Percentiles rank a stretch among this genome's conserved stretches.
Conservation (phyloP, 2,329 filamentous ascomycete species). For the Scleromitrula shiraiana region DNA sequence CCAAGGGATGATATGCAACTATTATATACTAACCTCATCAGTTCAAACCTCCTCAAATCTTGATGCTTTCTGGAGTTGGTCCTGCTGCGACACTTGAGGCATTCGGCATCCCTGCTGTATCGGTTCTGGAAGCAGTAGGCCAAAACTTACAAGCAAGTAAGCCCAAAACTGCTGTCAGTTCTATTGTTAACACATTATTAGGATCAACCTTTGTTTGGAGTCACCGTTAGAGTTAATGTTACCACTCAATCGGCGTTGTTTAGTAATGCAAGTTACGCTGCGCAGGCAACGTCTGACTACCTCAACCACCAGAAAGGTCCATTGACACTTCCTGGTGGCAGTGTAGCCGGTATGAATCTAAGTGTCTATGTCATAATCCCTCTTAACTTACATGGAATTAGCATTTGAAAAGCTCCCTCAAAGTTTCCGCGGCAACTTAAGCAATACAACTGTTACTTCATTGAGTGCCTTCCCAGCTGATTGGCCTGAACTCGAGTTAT, state of each 20-base stretch:
- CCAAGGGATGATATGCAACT: neutral
- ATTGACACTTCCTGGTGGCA: neutral
- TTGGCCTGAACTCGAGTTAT: constrained; percentile 10
- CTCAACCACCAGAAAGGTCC: neutral
- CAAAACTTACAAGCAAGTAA: constrained; percentile 36
- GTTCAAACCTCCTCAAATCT: constrained; percentile 33
- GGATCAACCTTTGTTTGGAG: neutral
- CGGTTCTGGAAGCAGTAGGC: constrained; percentile 42
- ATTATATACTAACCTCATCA: neutral
- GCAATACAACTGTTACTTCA: constrained; percentile 30
- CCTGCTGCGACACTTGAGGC: constrained; percentile 34
- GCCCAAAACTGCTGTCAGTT: neutral
- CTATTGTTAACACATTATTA: neutral
- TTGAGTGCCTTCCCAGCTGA: constrained; percentile 31
- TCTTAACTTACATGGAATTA: neutral
- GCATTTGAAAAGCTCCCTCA: constrained; percentile 13
- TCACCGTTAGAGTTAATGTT: neutral
- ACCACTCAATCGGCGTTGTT: neutral
- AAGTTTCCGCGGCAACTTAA: constrained; percentile 19
- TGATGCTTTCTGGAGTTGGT: constrained; percentile 42
- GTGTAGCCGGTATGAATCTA: neutral
- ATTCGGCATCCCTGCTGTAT: constrained; percentile 38
- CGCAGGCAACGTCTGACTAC: neutral
- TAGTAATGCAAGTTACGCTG: neutral
- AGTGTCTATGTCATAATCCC: neutral